Evolutionary conservation across 805 yeast genomes (phyloP).

Genomic region (Cephaloascus albidus): DNA sequence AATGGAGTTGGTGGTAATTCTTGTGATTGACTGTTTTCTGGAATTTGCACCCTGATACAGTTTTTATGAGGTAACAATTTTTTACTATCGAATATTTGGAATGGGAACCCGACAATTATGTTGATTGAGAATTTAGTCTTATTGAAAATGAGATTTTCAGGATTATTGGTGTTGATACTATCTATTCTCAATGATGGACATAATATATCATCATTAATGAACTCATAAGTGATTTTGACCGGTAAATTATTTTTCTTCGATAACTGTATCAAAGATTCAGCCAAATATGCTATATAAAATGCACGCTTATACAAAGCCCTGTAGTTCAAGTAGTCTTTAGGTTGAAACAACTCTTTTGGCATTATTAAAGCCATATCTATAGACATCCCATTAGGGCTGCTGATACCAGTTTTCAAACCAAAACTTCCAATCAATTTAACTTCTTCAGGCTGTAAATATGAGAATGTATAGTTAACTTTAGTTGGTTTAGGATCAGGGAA

Average conservation of each 20-base stretch:
- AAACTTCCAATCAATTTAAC: conserved; percentile 83
- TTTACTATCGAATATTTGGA: conserved; percentile 59
- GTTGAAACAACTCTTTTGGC: conserved; percentile 68
- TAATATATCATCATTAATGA: conserved; percentile 66
- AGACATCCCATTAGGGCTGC: conserved; percentile 50
- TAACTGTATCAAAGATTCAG: conserved; percentile 49
- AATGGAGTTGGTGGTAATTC: conserved; percentile 70
- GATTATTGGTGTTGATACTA: conserved; percentile 39
- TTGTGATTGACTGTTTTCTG: conserved; percentile 13
- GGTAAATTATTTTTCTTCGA: conserved; percentile 50
- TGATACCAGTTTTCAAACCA: conserved; percentile 75
- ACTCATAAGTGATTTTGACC: conserved; percentile 52
- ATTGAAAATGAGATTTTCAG: conserved; percentile 35
- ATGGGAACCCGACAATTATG: conserved; percentile 64
- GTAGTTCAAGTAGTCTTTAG: conserved; percentile 85
- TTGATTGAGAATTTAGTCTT: conserved; percentile 67
- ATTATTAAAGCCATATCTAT: conserved; percentile 78
- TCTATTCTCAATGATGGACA: conserved; percentile 66
- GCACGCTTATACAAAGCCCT: conserved; percentile 86
- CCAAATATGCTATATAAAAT: conserved; percentile 73
- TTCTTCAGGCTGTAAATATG: conserved; percentile 60
- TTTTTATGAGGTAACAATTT: conserved; percentile 76
- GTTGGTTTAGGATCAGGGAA: conserved; percentile 87
- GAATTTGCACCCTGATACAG: conserved; percentile 62
- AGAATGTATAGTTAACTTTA: conserved; percentile 61